A percentile compares a stretch with the other conserved stretches of the same genome.
Conservation (phyloP, 257 asterid genomes). For the Oldenlandia corymbosa region DNA sequence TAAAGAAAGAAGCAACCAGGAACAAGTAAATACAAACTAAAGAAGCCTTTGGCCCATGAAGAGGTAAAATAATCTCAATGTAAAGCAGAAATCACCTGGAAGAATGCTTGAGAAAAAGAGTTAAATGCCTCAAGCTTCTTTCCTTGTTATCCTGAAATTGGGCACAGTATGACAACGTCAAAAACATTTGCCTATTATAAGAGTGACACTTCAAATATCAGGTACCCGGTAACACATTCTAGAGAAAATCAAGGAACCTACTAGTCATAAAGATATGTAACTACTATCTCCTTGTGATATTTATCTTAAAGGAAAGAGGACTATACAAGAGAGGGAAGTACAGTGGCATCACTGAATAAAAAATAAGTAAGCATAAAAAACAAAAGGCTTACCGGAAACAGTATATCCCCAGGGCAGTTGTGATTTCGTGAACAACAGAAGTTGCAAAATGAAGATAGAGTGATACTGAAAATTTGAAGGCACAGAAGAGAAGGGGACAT, state of each 20-base stretch:
- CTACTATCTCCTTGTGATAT: no score
- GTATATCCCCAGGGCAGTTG: constrained; percentile 80
- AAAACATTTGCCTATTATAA: not conserved
- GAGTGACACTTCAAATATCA: not conserved
- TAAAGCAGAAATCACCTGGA: not conserved
- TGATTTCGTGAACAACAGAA: constrained; percentile 85
- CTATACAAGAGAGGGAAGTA: not conserved
- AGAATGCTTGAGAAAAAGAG: not conserved
- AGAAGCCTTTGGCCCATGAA: no score
- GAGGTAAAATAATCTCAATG: not conserved
- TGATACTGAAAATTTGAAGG: constrained; percentile 37
- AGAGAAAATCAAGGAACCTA: no score
- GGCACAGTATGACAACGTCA: constrained; percentile 7
- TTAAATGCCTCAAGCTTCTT: constrained; percentile 62
- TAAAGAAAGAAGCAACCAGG: not conserved
- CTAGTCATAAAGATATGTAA: no score
- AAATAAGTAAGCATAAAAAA: constrained; percentile 1
- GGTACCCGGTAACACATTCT: no score
- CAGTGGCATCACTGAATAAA: not conserved
- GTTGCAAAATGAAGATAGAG: constrained; percentile 86
- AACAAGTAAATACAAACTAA: not conserved
- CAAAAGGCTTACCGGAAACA: constrained; percentile 77
- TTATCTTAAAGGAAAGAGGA: no score
- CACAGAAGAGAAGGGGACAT: not conserved
- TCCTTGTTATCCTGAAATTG: constrained; percentile 76